Percentiles rank a stretch among this genome's conserved stretches.
Conservation (phyloP, 2,329 filamentous ascomycete species). For the Helicocarpus griseus region DNA sequence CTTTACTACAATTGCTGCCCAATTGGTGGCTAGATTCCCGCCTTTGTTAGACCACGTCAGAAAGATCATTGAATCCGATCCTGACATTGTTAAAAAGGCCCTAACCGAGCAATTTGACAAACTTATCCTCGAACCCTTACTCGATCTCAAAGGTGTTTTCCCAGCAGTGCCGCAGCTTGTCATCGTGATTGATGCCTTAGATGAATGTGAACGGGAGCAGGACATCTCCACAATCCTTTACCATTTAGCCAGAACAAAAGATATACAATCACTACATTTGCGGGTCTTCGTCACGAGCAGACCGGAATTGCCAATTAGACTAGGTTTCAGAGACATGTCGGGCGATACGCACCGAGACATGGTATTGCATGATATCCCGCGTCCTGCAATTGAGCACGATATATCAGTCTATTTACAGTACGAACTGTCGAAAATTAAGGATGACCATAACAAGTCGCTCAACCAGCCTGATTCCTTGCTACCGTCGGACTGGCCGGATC, state of each 20-base stretch:
- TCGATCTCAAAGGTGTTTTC: background rate
- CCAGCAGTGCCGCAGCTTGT: background rate
- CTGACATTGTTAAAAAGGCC: conserved; percentile 17
- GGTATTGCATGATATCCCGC: conserved; percentile 16
- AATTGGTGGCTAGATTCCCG: conserved; percentile 23
- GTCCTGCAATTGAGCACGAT: conserved; percentile 15
- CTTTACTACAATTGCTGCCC: conserved; percentile 17
- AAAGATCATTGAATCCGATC: conserved; percentile 18
- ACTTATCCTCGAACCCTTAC: conserved; percentile 17
- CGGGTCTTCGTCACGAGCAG: conserved; percentile 21
- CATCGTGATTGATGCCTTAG: conserved; percentile 20
- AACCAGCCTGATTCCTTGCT: background rate
- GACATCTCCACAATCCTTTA: conserved; percentile 16
- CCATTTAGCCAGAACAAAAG: conserved; percentile 11
- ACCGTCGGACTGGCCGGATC: conserved; percentile 15
- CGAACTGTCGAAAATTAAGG: conserved; percentile 12
- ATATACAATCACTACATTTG: conserved; percentile 7
- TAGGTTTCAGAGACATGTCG: conserved; percentile 15
- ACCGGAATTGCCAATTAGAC: conserved; percentile 18
- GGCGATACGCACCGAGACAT: conserved; percentile 14
- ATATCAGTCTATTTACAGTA: conserved; percentile 15
- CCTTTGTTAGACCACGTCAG: conserved; percentile 14
- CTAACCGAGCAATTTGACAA: conserved; percentile 19
- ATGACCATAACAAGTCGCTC: background rate
- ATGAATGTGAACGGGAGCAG: conserved; percentile 19